Base-by-base conservation (phyloP, 352 stramenopile species). In the Globisporangium middletonii region DNA sequence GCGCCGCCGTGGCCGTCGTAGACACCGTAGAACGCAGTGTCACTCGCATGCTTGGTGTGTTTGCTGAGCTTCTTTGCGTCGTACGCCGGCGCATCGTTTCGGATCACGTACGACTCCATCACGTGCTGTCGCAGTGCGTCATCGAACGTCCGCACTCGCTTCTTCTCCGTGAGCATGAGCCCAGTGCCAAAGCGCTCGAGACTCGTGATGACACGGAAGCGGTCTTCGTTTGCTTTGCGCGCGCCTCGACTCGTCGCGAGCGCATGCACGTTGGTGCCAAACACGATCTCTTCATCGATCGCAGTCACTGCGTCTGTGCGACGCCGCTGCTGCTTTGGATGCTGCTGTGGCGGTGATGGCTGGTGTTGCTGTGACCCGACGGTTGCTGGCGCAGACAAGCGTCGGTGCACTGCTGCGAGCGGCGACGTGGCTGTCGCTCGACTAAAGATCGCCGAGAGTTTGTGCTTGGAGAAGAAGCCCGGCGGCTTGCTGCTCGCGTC, bases 1-100 rank as follows among this genome's bases (percentile, higher is more conserved):
- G 67, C 74, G 19, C 83, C 83, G 28, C 79, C 83, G 43, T 92
- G 83, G 41, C 83, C 83, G 52, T 92, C 83, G 58, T 86, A 92
- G n/a, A 92, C 60, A 8, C 78, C 83, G 50, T 79, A 90, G 49
- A 89, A 82, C 64, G 77, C 72, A 18, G 79, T 92, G 51, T 74
- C 67, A 28, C 66, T 64, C 4, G 46, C 43, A 13, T 61, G 44
- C 18, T 59, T 59, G 37, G 63, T 65, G 19, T 73, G 37, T 48
- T 76, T 71, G 35, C 73, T 54, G 28, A 85, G 45, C 26, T 72
- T 73, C 53, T 71, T 73, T 1, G 75, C 48, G 2, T 74, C 56
- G 8, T 84, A 74, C 35, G 60, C 57, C 0, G 79, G 75, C 2
- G 77, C 74, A 15, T 63, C 66, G 15, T 57, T 65, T 46, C 75